These are phyloP conservation scores for Solanum hybrid DNA, from an alignment of 305 asterid species.

Conservation along the genomic window DNA sequence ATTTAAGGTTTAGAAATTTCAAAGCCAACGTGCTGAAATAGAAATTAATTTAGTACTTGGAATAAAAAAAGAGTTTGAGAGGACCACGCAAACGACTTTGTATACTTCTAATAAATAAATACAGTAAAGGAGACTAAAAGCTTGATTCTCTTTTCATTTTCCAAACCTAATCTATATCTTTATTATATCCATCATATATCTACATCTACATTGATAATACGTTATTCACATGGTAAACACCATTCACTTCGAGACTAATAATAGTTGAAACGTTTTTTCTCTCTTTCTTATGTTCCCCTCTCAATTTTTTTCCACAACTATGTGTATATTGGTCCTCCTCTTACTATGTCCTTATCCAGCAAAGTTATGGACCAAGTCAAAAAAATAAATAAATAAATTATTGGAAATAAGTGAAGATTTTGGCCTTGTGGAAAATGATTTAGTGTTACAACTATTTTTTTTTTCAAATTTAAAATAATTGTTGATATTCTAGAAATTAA, in stretches of 20 bases:
- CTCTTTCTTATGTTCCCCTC: background rate
- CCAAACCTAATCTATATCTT: too few relatives aligned
- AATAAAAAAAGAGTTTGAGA: too few relatives aligned
- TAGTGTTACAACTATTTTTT: background rate
- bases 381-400: too few relatives aligned
- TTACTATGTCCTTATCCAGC: background rate
- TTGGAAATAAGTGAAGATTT: background rate
- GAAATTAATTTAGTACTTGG: too few relatives aligned
- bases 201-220: background rate
- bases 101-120: too few relatives aligned
- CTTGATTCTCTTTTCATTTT: too few relatives aligned
- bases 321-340: background rate
- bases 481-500: background rate
- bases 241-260: background rate
- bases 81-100: too few relatives aligned
- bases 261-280: background rate
- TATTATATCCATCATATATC: background rate
- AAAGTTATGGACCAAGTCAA: background rate
- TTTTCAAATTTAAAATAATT: too few relatives aligned
- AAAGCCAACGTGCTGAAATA: too few relatives aligned
- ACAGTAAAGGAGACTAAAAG: too few relatives aligned
- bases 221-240: background rate
- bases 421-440: background rate
- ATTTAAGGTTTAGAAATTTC: background rate
- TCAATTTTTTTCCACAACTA: background rate